phyloP scores from a whole-genome alignment of 257 asterid genomes.

The Solanum sejunctum region DNA sequence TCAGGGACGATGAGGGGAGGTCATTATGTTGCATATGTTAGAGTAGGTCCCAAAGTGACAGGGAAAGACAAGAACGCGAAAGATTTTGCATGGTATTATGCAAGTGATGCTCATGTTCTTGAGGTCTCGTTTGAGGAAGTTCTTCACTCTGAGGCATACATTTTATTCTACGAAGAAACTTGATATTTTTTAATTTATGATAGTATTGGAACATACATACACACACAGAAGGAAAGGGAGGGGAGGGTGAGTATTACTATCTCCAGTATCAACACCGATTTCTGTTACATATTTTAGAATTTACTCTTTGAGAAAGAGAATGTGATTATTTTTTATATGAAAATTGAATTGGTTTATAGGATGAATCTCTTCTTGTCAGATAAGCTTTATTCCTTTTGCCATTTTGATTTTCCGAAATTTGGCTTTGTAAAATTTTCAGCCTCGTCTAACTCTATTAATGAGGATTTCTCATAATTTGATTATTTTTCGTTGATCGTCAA shows the following conservation, averaged over 20 bases:
- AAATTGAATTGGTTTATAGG: not conserved
- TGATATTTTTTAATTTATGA: slow-evolving; percentile 13
- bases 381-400: no score
- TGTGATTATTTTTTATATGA: not conserved
- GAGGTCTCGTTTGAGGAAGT: slow-evolving; percentile 57
- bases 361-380: not conserved
- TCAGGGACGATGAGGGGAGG: slow-evolving; percentile 77
- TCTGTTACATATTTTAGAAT: not conserved
- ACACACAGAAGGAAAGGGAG: not conserved
- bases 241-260: slow-evolving; percentile 11
- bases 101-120: slow-evolving; percentile 60
- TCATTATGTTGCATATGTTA: slow-evolving; percentile 71
- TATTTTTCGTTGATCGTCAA: no score
- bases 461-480: no score
- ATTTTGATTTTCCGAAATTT: no score
- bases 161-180: slow-evolving; percentile 62
- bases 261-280: not conserved
- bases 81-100: slow-evolving; percentile 51
- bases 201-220: not conserved
- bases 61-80: not conserved
- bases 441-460: no score
- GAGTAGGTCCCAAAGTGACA: slow-evolving; percentile 27
- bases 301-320: not conserved
- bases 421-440: no score
- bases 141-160: slow-evolving; percentile 56